Conservation (phyloP, 371 early-diverging fungal species). For the Haplosporangium sp. region DNA sequence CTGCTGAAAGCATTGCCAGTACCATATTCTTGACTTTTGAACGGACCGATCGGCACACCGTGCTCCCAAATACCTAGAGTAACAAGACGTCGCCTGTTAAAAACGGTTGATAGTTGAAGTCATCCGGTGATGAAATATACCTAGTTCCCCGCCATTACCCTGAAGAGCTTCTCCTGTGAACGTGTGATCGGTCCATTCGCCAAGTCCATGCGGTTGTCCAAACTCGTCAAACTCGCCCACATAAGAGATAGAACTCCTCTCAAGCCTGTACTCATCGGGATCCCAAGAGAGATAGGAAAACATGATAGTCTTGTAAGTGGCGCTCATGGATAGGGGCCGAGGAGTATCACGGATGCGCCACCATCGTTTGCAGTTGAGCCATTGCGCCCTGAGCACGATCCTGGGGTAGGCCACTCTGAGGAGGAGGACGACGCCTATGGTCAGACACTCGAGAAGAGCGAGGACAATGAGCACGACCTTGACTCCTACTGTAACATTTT, state of each 20-base stretch:
- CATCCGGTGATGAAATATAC: not conserved
- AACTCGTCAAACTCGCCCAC: constrained; percentile 56
- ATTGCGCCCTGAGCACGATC: constrained; percentile 40
- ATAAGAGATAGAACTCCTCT: constrained; percentile 44
- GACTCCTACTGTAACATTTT: constrained; percentile 14
- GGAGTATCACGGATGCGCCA: constrained; percentile 47
- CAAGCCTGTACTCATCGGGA: constrained; percentile 34
- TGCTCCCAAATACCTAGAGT: constrained; percentile 57
- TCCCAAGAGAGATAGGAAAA: constrained; percentile 56
- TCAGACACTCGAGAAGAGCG: constrained; percentile 30
- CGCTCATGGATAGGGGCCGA: constrained; percentile 6
- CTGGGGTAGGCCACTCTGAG: constrained; percentile 45
- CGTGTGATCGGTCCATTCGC: constrained; percentile 60
- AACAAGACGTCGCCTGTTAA: no score
- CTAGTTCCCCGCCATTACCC: no score
- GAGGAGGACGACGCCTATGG: constrained; percentile 36
- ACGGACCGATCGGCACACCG: constrained; percentile 61
- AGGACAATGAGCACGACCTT: constrained; percentile 46
- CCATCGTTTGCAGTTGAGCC: constrained; percentile 48
- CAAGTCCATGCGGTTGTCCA: constrained; percentile 58
- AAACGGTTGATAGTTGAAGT: not conserved
- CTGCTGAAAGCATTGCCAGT: constrained; percentile 60
- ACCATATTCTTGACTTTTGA: constrained; percentile 59
- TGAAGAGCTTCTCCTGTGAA: constrained; percentile 57
- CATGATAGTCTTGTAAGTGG: constrained; percentile 36